phyloP scores from a whole-genome alignment of 345 rosid species.

The Pistacia integerrima region DNA sequence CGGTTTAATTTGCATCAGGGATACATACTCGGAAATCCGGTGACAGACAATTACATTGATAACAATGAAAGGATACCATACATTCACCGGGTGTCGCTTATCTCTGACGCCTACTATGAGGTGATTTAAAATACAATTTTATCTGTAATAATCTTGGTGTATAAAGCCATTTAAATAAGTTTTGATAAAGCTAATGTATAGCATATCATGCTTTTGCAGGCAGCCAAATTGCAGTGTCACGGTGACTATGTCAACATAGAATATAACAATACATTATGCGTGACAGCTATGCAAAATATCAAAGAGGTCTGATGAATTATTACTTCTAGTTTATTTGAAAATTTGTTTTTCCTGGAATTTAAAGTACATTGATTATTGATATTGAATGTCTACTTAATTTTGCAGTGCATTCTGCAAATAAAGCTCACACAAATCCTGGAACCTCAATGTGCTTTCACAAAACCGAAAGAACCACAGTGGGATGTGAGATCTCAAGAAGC shows the following conservation, averaged over 20 bases:
- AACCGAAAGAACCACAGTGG: conserved; percentile 26
- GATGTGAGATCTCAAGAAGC: conserved; percentile 32
- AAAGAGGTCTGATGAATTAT: conserved; percentile 20
- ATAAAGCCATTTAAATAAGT: no score
- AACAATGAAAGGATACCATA: conserved; percentile 34
- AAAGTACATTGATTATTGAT: background rate
- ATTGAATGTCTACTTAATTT: background rate
- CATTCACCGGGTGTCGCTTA: conserved; percentile 37
- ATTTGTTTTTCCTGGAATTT: background rate
- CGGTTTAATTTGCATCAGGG: conserved; percentile 23
- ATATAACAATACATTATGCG: conserved; percentile 33
- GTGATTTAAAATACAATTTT: conserved; percentile 9
- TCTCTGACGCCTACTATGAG: conserved; percentile 40
- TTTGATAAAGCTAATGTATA: no score
- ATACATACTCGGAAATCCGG: conserved; percentile 42
- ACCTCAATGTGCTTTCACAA: conserved; percentile 41
- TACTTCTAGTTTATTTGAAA: background rate
- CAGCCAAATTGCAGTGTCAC: conserved; percentile 27
- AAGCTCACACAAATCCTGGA: conserved; percentile 43
- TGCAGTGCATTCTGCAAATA: conserved; percentile 40
- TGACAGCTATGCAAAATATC: conserved; percentile 27
- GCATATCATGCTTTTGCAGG: conserved; percentile 9
- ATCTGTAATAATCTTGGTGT: no score
- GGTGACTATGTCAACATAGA: conserved; percentile 28
- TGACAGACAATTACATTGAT: conserved; percentile 29